Percentiles rank a stretch among this genome's conserved stretches.
Conservation (phyloP, 1,284 basidiomycete species). For the Pascua sp. region DNA sequence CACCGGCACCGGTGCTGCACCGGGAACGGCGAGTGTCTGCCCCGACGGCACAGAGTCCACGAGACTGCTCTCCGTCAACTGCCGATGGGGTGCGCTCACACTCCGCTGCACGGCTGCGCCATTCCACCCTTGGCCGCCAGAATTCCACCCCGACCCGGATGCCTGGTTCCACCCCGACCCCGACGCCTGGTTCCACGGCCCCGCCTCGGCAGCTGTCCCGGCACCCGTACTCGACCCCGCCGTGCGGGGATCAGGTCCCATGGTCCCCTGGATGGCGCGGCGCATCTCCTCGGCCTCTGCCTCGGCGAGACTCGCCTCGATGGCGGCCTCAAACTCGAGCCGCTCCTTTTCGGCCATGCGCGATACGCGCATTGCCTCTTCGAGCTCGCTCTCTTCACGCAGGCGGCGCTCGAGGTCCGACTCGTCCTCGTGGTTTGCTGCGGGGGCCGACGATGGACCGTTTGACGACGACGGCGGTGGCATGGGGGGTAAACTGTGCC, state of each 20-base stretch:
- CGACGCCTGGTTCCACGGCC: too few species aligned
- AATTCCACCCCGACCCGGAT: too few species aligned
- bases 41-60: not conserved
- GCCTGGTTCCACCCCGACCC: too few species aligned
- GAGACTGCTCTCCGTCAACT: too few species aligned
- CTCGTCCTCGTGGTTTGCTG: not conserved
- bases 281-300: conserved; percentile 22
- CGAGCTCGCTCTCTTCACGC: conserved; percentile 42
- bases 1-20: not conserved
- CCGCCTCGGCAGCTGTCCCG: not conserved
- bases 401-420: conserved; percentile 25
- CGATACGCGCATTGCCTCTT: conserved; percentile 40
- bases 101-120: too few species aligned
- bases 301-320: conserved; percentile 35
- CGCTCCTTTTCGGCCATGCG: conserved; percentile 33
- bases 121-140: too few species aligned
- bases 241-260: not conserved
- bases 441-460: not conserved
- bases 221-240: conserved; percentile 2
- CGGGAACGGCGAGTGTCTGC: not conserved
- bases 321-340: conserved; percentile 38
- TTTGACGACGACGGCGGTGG: not conserved
- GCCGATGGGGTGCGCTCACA: too few species aligned
- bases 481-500: too few species aligned
- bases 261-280: not conserved